Base-by-base conservation (phyloP, 2,329 filamentous ascomycete genomes). In the Trichoderma sp. region DNA sequence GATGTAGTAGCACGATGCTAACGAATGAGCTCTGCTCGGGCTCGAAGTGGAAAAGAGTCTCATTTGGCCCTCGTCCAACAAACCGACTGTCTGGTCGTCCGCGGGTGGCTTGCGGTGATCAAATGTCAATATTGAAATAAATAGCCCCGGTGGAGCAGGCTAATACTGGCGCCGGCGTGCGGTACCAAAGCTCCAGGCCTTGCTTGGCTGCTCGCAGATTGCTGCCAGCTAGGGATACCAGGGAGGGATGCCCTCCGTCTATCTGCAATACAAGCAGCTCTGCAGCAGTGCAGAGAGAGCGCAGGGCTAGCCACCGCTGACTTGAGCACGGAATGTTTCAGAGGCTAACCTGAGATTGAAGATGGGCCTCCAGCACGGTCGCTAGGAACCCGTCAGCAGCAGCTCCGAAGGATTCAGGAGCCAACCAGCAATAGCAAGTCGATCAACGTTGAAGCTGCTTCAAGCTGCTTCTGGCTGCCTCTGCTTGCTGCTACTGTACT, bases 261-360 rank as follows among this genome's bases (percentile, higher is more conserved):
- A 65, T 31, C 59, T 72, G 35, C 16, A 33, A 71, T 71, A 71
- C 31, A 21, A 21, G 27, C 45, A 12, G 29, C 60, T 29, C 63
- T 33, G 24, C 38, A 45, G 38, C 29, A 29, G 29, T 29, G 29
- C 29, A 38, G 53, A 14, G 33, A 35, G 67, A 35, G 67, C 7
- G 31, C 33, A 53, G 31, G 50, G 64, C 53, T 53, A 73, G 60
- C 53, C 72, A 74, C 72, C 41, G 72, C 53, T 75, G 72, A 50
- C 64, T 56, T 75, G 72, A 75, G 65, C 74, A 75, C 66, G 33
- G 74, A 66, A 64, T 75, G 74, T 75, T 75, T 75, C 74, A 75
- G 73, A 60, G 59, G 16, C 27, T 50, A 63, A 60, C 53, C 24
- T 71, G 35, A 62, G 53, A 38, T 56, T 56, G 64, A 62, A 21